A percentile compares a stretch with the other conserved stretches of the same genome.
phyloP scores from a whole-genome alignment of 1,284 basidiomycete genomes.

The Boletus semigastroideus region DNA sequence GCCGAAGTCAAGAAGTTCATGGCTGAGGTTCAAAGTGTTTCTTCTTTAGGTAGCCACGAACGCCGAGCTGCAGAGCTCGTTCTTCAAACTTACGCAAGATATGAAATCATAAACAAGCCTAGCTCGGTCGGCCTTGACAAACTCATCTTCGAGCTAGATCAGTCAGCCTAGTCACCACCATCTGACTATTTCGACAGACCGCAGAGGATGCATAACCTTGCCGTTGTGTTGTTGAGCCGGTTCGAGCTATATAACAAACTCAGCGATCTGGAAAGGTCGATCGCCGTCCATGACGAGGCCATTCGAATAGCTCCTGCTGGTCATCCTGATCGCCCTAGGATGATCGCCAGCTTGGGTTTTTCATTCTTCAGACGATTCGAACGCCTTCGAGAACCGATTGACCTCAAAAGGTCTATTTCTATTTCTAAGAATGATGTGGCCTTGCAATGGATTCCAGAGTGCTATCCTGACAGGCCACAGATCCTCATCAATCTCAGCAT shows the following conservation, averaged over 20 bases:
- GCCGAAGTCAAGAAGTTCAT: neutral
- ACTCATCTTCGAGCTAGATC: neutral
- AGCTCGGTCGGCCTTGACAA: neutral
- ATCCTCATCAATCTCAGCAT: slow-evolving; percentile 3
- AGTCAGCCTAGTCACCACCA: neutral
- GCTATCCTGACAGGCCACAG: neutral
- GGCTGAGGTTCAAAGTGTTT: neutral
- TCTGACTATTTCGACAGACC: neutral
- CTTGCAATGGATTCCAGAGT: neutral
- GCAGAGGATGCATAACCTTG: neutral
- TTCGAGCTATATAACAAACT: neutral
- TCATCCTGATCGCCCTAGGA: too few relatives aligned
- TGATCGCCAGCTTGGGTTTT: too few relatives aligned
- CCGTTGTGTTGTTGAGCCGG: too few relatives aligned
- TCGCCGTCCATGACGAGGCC: too few relatives aligned
- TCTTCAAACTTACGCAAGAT: neutral
- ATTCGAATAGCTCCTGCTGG: too few relatives aligned
- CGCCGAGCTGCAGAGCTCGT: neutral
- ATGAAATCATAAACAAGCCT: neutral
- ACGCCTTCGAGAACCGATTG: too few relatives aligned
- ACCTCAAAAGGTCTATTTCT: too few relatives aligned
- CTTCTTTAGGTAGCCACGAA: neutral
- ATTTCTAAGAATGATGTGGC: neutral
- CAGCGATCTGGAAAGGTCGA: neutral
- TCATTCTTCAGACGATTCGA: too few relatives aligned